Evolutionary conservation across 257 asterid genomes (phyloP), one percentile per base, ranked within the genome.

Genomic region (Catharanthus roseus): DNA sequence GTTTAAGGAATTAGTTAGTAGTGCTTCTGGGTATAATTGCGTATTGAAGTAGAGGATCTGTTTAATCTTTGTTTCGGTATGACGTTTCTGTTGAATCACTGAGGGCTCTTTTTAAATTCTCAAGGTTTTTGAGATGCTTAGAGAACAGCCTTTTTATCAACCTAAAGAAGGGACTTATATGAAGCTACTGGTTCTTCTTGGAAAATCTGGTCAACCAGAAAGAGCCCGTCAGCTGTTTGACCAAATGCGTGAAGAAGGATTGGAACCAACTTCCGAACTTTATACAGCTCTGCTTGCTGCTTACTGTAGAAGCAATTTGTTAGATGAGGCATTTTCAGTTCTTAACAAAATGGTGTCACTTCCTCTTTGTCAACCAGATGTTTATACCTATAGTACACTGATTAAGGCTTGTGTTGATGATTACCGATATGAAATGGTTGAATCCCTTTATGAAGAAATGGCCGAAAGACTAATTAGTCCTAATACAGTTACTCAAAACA

Each of bases 141-240:
- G 72, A 84, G 73, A 69, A 69, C 98, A 91, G 71, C 82, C 90
- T 15, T 93, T 90, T 79, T 93, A 90, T 82, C 87, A 80, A 29
- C 96, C 96, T 7, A 93, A 89, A 76, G 96, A 90, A 77, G 96
- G 96, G 54, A 86, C 98, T n/a, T 91, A 89, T 75, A 85, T 93
- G 96, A 89, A 78, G 84, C 89, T 93, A 65, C 82, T 91, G 21
- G 96, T 87, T 73, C 98, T 93, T 77, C 97, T 93, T 6, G 97
- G 97, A 49, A 89, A 80, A 81, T 81, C 85, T 56, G 98, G 96
- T 53, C 95, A 93, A 67, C 95, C 99, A 8, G 86, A 87, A 9
- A 91, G 80, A 74, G 97, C 96, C 61, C 87, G 79, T 41, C 84
- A 78, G 50, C 89, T 91, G 39, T 91, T 93, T 55, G 91, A 91